Evolutionary conservation across 2,329 filamentous ascomycete genomes (phyloP).

Genomic region (Hymenoscyphus salicellus): DNA sequence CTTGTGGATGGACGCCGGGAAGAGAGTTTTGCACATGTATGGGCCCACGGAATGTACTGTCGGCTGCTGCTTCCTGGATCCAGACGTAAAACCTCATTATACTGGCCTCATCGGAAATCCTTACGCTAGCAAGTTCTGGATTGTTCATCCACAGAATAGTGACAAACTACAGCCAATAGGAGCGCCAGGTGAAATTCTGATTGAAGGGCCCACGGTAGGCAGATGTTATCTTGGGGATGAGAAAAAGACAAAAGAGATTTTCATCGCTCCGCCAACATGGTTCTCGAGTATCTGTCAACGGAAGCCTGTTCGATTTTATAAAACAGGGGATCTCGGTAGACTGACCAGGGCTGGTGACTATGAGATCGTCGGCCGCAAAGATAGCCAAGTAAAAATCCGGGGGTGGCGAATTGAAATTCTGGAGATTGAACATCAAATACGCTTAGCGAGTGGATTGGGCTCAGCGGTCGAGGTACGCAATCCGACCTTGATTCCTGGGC

Average conservation of each 20-base stretch:
- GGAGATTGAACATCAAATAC: conserved; percentile 44
- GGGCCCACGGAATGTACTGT: conserved; percentile 35
- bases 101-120: conserved; percentile 18
- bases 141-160: conserved; percentile 17
- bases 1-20: conserved; percentile 6
- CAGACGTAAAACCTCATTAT: conserved; percentile 7
- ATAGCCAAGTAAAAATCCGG: conserved; percentile 62
- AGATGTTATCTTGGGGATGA: conserved; percentile 57
- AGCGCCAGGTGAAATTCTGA: conserved; percentile 20
- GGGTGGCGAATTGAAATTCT: conserved; percentile 62
- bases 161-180: conserved; percentile 19
- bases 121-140: conserved; percentile 38
- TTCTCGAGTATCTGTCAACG: conserved; percentile 41
- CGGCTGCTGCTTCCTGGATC: conserved; percentile 13
- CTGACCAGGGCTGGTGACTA: conserved; percentile 46
- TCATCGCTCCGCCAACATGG: conserved; percentile 55
- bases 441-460: conserved; percentile 37
- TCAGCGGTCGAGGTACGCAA: conserved; percentile 36
- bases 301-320: conserved; percentile 45
- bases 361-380: conserved; percentile 59
- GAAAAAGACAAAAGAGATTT: conserved; percentile 54
- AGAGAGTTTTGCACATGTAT: conserved; percentile 28
- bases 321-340: conserved; percentile 56
- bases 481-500: conserved; percentile 22
- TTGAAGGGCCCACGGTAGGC: conserved; percentile 53